Conservation (phyloP, 2,329 filamentous ascomycete species). For the Ophiostoma tasmaniense region DNA sequence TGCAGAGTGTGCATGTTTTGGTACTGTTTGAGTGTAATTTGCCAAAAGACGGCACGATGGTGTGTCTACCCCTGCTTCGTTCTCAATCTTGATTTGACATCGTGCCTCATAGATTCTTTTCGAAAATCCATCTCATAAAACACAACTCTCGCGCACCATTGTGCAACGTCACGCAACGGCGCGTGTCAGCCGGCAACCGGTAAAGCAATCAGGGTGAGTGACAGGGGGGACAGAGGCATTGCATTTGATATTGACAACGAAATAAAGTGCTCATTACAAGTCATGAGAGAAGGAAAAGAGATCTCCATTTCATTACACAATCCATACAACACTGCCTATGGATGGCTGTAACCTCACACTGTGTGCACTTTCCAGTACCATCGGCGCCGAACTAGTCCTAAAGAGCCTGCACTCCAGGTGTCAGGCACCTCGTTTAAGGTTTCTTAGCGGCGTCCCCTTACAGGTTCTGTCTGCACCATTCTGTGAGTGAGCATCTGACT, state of each 20-base stretch:
- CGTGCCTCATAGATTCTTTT: not conserved
- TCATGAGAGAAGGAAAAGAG: too few species aligned
- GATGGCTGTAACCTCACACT: not conserved
- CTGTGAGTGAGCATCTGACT: not conserved
- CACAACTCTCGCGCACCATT: not conserved
- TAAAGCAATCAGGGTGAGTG: not conserved
- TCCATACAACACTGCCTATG: not conserved
- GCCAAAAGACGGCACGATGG: not conserved
- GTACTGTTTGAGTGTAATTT: not conserved
- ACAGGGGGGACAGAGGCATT: not conserved
- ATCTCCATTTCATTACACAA: not conserved
- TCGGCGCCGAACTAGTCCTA: not conserved
- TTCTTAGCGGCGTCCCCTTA: constrained; percentile 3
- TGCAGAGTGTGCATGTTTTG: not conserved
- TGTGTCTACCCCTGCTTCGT: not conserved
- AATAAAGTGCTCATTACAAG: too few species aligned
- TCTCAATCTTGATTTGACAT: not conserved
- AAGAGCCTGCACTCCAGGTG: not conserved
- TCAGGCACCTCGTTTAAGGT: not conserved
- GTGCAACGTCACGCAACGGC: constrained; percentile 15
- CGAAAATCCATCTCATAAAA: not conserved
- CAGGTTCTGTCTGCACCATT: not conserved
- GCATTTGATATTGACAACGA: too few species aligned
- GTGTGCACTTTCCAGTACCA: not conserved
- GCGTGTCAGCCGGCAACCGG: constrained; percentile 1